These are phyloP conservation scores for Adansonia madagascariensis DNA, from an alignment of 441 rosid species.

Conservation along the genomic window DNA sequence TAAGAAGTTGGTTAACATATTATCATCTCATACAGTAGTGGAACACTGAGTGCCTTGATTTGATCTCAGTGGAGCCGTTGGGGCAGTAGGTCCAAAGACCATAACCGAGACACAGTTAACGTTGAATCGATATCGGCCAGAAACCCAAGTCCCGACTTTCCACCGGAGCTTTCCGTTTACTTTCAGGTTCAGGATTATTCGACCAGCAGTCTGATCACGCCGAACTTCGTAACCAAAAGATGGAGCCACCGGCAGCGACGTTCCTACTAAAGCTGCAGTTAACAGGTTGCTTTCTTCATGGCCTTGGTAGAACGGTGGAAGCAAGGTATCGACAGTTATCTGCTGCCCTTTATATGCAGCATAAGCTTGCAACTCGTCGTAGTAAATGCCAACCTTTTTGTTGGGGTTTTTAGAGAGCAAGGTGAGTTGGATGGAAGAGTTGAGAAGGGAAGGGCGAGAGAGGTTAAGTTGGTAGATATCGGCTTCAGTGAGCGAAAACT, in stretches of 20 bases:
- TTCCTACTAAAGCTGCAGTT: slow-evolving; percentile 52
- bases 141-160: slow-evolving; percentile 78
- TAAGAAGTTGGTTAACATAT: not conserved
- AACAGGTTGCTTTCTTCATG: slow-evolving; percentile 50
- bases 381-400: slow-evolving; percentile 62
- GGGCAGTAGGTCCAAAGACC: slow-evolving; percentile 50
- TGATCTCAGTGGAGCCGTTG: slow-evolving; percentile 43
- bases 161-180: slow-evolving; percentile 61
- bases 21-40: slow-evolving; percentile 44
- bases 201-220: slow-evolving; percentile 54
- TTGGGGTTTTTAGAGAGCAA: slow-evolving; percentile 56
- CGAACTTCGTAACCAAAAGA: slow-evolving; percentile 56
- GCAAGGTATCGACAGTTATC: slow-evolving; percentile 49
- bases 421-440: slow-evolving; percentile 68
- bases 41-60: slow-evolving; percentile 58
- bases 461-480: slow-evolving; percentile 56
- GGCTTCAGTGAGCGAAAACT: slow-evolving; percentile 52
- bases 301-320: slow-evolving; percentile 71
- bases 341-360: slow-evolving; percentile 67
- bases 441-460: slow-evolving; percentile 52
- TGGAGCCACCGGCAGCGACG: slow-evolving; percentile 54
- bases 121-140: slow-evolving; percentile 52
- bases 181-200: slow-evolving; percentile 44
- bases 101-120: slow-evolving; percentile 59
- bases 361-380: slow-evolving; percentile 54